Evolutionary conservation across 495 filamentous ascomycete species (phyloP).

Genomic region (Lasiosphaeria ovina): DNA sequence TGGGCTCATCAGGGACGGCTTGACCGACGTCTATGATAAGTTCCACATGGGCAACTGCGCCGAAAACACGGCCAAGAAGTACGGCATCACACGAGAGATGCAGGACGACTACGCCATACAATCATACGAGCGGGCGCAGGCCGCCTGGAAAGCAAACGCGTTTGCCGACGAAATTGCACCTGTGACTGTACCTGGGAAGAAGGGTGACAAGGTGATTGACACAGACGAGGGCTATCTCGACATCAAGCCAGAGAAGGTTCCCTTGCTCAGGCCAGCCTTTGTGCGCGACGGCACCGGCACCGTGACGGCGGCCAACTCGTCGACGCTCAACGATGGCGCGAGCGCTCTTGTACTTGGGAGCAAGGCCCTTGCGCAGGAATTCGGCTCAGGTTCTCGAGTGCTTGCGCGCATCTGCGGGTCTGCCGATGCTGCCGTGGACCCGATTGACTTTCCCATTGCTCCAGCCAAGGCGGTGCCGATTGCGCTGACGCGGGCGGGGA

Average conservation of each 20-base stretch:
- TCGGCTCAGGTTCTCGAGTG: constrained; percentile 68
- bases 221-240: constrained; percentile 87
- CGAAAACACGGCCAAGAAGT: constrained; percentile 91
- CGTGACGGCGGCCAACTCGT: constrained; percentile 91
- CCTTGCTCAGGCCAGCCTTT: constrained; percentile 87
- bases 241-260: constrained; percentile 79
- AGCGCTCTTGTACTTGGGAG: constrained; percentile 84
- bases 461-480: constrained; percentile 90
- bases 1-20: constrained; percentile 88
- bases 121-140: constrained; percentile 82
- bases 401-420: constrained; percentile 80
- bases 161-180: constrained; percentile 87
- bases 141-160: constrained; percentile 75
- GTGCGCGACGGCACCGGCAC: constrained; percentile 79
- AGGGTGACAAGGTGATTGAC: constrained; percentile 74
- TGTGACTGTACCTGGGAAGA: constrained; percentile 78
- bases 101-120: constrained; percentile 90
- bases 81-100: constrained; percentile 71
- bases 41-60: constrained; percentile 98
- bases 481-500: constrained; percentile 82
- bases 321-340: constrained; percentile 90
- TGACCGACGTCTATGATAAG: constrained; percentile 95
- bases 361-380: constrained; percentile 71
- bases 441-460: constrained; percentile 93
- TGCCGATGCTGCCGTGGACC: constrained; percentile 89